Evolutionary conservation across 768 basidiomycete genomes (phyloP), one percentile per base, ranked within the genome.

Genomic region (Postia placenta): DNA sequence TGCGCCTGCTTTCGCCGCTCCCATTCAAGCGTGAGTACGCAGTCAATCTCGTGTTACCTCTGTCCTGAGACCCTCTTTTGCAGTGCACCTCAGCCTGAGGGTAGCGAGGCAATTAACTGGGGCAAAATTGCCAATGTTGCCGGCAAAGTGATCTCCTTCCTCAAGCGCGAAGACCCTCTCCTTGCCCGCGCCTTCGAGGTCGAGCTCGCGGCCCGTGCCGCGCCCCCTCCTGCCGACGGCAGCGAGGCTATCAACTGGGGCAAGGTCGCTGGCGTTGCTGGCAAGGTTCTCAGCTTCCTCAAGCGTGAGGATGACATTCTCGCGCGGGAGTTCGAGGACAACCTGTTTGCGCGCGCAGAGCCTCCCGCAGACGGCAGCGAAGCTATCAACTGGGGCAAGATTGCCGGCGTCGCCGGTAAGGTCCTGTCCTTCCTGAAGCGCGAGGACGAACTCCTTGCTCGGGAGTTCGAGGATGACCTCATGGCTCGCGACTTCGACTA

Each of bases 91-190:
- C n/a, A 9, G 11, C 11, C 33, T 22, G 42, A 27, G 15, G 42
- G 26, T 24, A 12, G 15, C 17, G 42, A 44, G 26, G 42, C 42
- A 14, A 24, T 24, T n/a, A 27, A 44, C 38, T 39, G 38, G 38
- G 19, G 19, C 6, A 24, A 33, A 19, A 30, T 17, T 15, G 26
- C 19, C 6, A 19, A 20, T 11, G n/a, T 45, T 30, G 38, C 15
- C 38, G 20, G 38, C 6, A 17, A n/a, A 7, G 15, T 39, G 7
- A 7, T 44, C 42, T 19, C 11, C 42, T 26, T 44, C 24, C 24
- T 28, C 42, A 44, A 44, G 42, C 42, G 42, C 25, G 24, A 44
- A 26, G 42, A 44, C 42, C 42, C 42, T 6, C 9, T 44, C n/a
- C 42, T 44, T 28, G 42, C 42, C 4, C 42, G 42, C 23, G 42